Base-by-base conservation (phyloP, 2,329 filamentous ascomycete genomes). In the Trichocomaceae sp. region DNA sequence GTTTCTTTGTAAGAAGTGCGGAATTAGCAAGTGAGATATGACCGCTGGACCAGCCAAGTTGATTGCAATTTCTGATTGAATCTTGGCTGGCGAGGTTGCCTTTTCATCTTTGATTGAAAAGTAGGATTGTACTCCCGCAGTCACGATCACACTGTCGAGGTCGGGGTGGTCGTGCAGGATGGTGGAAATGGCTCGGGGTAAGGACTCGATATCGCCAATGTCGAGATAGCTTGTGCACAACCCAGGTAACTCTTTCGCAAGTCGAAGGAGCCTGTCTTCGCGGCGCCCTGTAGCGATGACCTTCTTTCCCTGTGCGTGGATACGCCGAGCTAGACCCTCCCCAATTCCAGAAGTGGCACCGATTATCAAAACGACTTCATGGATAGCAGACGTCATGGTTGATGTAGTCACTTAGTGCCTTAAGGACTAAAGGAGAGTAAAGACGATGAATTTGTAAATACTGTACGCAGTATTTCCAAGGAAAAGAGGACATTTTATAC, bases 71-170 rank as follows among this genome's bases (percentile, higher is more conserved):
- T 65, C 63, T 7, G 47, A 35, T 48, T 57, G 37, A 55, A 65
- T 60, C n/a, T 55, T 51, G 12, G 58, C 55, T 44, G 63, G 56
- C 48, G 44, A 60, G 22, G 61, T 60, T 47, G 56, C 60, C 5
- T 61, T 58, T 3, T 61, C 49, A 4, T 15, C 17, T 15, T 41
- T 41, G n/a, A 64, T 55, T 5, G 59, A 59, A 42, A 66, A 62
- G 31, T 59, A 54, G 9, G 60, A 57, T 56, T 64, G 61, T 56
- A 63, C 65, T 15, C 67, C 67, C 8, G 64, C 61, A 19, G 65
- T 62, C 47, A 68, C 54, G 47, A 69, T 64, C 20, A 71, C 62
- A 10, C 63, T 64, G 55, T 71, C 66, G 50, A 72, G 60, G 29
- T 59, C 54, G 5, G 64, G 66, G 37, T 15, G 37, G 37, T 41